These are phyloP conservation scores for Chrysoporthe austroafricana DNA, from an alignment of 2,329 filamentous ascomycete species.

Conservation along the genomic window DNA sequence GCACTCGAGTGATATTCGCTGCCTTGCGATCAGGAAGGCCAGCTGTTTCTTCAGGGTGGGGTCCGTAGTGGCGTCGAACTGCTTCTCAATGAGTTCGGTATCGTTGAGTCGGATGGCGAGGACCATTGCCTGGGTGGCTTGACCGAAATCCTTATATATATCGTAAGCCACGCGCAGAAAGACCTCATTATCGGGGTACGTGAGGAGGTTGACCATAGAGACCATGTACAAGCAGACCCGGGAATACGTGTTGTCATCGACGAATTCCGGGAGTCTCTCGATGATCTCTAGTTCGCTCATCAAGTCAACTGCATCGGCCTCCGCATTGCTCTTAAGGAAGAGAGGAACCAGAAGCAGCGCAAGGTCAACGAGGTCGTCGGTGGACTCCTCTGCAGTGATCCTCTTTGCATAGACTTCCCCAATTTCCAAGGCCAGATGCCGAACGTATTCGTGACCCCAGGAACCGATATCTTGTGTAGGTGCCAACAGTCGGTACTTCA, in stretches of 20 bases:
- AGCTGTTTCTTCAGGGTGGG: conserved; percentile 88
- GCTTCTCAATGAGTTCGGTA: conserved; percentile 75
- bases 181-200: conserved; percentile 94
- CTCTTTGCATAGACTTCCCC: conserved; percentile 92
- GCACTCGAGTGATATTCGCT: conserved; percentile 83
- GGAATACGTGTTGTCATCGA: conserved; percentile 92
- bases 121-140: conserved; percentile 90
- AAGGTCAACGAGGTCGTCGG: conserved; percentile 83
- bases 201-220: conserved; percentile 97
- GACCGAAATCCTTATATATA: conserved; percentile 92
- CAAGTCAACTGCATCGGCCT: conserved; percentile 95
- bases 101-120: conserved; percentile 94
- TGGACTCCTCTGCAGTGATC: conserved; percentile 80
- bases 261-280: conserved; percentile 82
- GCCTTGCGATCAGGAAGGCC: conserved; percentile 87
- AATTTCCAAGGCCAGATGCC: conserved; percentile 93
- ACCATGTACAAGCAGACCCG: conserved; percentile 98
- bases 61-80: conserved; percentile 81
- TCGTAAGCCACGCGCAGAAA: conserved; percentile 92
- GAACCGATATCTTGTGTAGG: conserved; percentile 91
- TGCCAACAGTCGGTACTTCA: conserved; percentile 91
- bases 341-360: conserved; percentile 85
- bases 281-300: conserved; percentile 98
- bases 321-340: conserved; percentile 95
- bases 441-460: conserved; percentile 98